Percentiles rank a stretch among this genome's conserved stretches.
Evolutionary conservation across 371 early-diverging fungal species (phyloP).

Genomic region (Apophysomyces trapeziformis): DNA sequence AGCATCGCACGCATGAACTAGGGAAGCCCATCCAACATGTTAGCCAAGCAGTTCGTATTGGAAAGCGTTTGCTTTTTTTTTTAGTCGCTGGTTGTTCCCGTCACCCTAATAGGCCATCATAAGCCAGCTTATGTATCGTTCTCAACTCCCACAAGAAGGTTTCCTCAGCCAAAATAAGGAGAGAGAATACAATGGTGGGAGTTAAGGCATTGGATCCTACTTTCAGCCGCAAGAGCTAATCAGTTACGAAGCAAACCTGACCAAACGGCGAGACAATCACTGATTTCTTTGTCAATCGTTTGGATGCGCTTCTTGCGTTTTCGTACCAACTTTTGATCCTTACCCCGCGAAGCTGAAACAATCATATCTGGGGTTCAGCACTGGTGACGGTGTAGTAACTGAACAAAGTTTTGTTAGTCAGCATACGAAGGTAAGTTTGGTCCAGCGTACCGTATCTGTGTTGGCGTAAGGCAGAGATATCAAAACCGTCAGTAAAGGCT

Average conservation of each 20-base stretch:
- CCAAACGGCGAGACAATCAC: slow-evolving; percentile 86
- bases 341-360: slow-evolving; percentile 92
- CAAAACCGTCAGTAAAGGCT: too few relatives aligned
- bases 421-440: not conserved
- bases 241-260: slow-evolving; percentile 30
- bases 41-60: too few relatives aligned
- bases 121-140: too few relatives aligned
- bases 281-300: slow-evolving; percentile 71
- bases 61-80: too few relatives aligned
- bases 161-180: not conserved
- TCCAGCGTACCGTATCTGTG: slow-evolving; percentile 42
- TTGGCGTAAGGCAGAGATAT: slow-evolving; percentile 29
- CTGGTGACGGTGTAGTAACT: slow-evolving; percentile 95
- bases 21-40: too few relatives aligned
- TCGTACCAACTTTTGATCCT: slow-evolving; percentile 20
- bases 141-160: too few relatives aligned
- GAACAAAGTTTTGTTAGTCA: not conserved
- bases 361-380: slow-evolving; percentile 92
- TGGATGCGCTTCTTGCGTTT: not conserved
- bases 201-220: not conserved
- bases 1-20: too few relatives aligned
- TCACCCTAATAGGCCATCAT: too few relatives aligned
- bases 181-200: slow-evolving; percentile 11
- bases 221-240: too few relatives aligned
- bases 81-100: too few relatives aligned